Evolutionary conservation across 768 basidiomycete species (phyloP).

Genomic region (Exsudoporus frostii): DNA sequence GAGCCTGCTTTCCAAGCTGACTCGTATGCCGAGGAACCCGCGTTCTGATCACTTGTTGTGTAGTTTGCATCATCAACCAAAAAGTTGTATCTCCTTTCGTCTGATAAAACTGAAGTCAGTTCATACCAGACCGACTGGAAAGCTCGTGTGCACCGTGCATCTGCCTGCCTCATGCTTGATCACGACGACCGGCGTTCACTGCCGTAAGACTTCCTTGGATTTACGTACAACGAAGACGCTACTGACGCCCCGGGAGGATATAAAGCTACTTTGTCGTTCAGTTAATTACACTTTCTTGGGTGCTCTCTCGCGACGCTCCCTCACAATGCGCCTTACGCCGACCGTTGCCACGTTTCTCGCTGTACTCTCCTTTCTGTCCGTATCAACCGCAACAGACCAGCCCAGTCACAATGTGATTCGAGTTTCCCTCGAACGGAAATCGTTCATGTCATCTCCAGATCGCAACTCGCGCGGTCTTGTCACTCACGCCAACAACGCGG

Average conservation of each 20-base stretch:
- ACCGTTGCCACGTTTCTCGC: conserved; percentile 11
- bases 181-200: neutral
- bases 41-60: conserved; percentile 48
- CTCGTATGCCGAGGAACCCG: conserved; percentile 47
- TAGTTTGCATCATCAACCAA: conserved; percentile 16
- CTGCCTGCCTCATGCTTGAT: too few relatives aligned
- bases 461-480: neutral
- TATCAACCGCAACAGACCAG: conserved; percentile 1
- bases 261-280: neutral
- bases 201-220: neutral
- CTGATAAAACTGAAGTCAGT: neutral
- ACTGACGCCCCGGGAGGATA: neutral
- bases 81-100: conserved; percentile 11
- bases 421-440: conserved; percentile 24
- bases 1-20: conserved; percentile 41
- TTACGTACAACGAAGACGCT: neutral
- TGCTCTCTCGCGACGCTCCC: neutral
- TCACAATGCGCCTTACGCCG: conserved; percentile 19
- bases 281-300: neutral
- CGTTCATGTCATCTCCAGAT: conserved; percentile 3
- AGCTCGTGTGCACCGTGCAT: neutral
- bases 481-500: neutral
- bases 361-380: conserved; percentile 16
- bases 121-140: neutral
- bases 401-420: conserved; percentile 8